Evolutionary conservation across 1,139 yeast species (phyloP).

Genomic region (Wickerhamomyces sp.): DNA sequence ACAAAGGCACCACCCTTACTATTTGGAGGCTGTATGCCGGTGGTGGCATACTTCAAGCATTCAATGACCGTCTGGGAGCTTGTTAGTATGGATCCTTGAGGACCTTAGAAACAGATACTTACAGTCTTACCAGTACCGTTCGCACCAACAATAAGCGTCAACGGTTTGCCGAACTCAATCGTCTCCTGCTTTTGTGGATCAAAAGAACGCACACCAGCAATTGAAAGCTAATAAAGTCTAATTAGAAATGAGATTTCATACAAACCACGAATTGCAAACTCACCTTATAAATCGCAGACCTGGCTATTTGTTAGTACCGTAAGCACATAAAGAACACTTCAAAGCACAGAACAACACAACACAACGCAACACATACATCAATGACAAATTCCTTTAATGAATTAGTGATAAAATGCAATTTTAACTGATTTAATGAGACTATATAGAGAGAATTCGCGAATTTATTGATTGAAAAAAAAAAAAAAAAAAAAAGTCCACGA

Average conservation of each 20-base stretch:
- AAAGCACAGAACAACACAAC: background rate
- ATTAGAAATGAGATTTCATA: background rate
- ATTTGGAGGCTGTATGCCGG: slow-evolving; percentile 95
- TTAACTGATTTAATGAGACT: no score
- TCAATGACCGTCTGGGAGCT: slow-evolving; percentile 68
- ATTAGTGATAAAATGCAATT: no score
- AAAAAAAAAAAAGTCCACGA: background rate
- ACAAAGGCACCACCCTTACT: slow-evolving; percentile 95
- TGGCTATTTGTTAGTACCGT: slow-evolving; percentile 2
- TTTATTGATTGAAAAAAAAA: background rate
- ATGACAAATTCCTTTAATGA: no score
- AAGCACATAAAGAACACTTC: background rate
- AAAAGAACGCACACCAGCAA: slow-evolving; percentile 89
- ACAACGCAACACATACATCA: background rate
- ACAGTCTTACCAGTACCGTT: slow-evolving; percentile 97
- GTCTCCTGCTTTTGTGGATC: slow-evolving; percentile 79
- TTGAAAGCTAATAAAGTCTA: slow-evolving; percentile 49
- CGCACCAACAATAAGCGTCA: slow-evolving; percentile 91
- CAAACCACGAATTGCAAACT: background rate
- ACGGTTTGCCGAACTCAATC: slow-evolving; percentile 84
- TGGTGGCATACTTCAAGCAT: slow-evolving; percentile 88
- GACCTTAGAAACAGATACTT: slow-evolving; percentile 9
- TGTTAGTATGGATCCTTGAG: slow-evolving; percentile 1
- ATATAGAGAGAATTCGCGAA: background rate
- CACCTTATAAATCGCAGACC: slow-evolving; percentile 20